Evolutionary conservation across 768 basidiomycete species (phyloP).

Genomic region (Phanerodontia chrysosporium): DNA sequence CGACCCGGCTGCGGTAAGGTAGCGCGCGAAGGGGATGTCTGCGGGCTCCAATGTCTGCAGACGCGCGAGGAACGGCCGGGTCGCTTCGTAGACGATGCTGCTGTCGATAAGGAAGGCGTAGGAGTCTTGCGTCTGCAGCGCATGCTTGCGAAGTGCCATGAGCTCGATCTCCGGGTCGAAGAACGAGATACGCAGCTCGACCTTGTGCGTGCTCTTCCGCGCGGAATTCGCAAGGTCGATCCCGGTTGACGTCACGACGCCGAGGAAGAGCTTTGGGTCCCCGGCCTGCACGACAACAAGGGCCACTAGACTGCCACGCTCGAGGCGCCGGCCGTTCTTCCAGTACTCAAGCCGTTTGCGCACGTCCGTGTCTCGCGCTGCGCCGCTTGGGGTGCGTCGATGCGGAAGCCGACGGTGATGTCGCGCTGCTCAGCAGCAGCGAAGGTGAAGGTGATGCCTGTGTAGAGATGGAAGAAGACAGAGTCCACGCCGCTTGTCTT

Average conservation of each 20-base stretch:
- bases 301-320: conserved; percentile 59
- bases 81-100: conserved; percentile 61
- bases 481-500: conserved; percentile 38
- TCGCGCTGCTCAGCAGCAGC: conserved; percentile 46
- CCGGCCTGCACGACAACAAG: conserved; percentile 36
- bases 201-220: conserved; percentile 24
- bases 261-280: conserved; percentile 41
- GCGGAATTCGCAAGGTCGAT: conserved; percentile 44
- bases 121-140: conserved; percentile 10
- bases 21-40: conserved; percentile 48
- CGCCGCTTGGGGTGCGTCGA: conserved; percentile 47
- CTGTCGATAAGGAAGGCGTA: conserved; percentile 44
- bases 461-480: conserved; percentile 61
- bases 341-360: conserved; percentile 48
- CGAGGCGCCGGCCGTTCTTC: conserved; percentile 57
- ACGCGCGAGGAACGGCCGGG: conserved; percentile 63
- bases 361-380: conserved; percentile 38
- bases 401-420: conserved; percentile 40
- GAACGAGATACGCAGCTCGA: conserved; percentile 55
- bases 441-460: conserved; percentile 44
- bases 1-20: conserved; percentile 40
- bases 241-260: conserved; percentile 40
- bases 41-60: conserved; percentile 54
- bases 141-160: conserved; percentile 14
- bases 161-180: conserved; percentile 59